A percentile compares a stretch with the other conserved stretches of the same genome.
Conservation (phyloP, 78 protist species). For the Dictyostelium brefeldianum region DNA sequence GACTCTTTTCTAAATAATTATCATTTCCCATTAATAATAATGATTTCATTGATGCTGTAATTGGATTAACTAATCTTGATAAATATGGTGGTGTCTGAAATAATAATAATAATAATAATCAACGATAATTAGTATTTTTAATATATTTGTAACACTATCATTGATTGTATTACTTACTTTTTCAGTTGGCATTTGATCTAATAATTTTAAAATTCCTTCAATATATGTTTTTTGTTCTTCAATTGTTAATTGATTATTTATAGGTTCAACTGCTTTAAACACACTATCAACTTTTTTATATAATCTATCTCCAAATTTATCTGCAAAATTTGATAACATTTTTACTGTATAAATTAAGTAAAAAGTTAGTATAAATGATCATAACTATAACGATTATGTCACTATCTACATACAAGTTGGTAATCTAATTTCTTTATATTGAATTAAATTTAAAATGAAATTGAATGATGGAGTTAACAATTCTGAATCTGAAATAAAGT, state of each 20-base stretch:
- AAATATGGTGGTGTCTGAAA: slow-evolving; percentile 4
- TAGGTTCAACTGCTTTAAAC: background rate
- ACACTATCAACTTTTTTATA: slow-evolving; percentile 19
- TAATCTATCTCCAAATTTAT: slow-evolving; percentile 49
- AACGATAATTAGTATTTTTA: background rate
- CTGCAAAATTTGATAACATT: slow-evolving; percentile 16
- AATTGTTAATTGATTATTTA: background rate
- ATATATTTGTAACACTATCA: no score
- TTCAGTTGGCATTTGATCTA: background rate
- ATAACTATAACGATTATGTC: background rate
- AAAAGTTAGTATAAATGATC: background rate
- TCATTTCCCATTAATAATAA: background rate
- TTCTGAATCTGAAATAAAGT: background rate
- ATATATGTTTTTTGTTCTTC: slow-evolving; percentile 27
- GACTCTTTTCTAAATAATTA: slow-evolving; percentile 35
- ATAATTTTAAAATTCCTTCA: slow-evolving; percentile 30
- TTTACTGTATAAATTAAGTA: slow-evolving; percentile 21
- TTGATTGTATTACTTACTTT: no score
- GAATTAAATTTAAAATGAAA: slow-evolving; percentile 28
- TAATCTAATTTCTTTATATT: slow-evolving; percentile 17
- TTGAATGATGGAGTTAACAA: slow-evolving; percentile 12
- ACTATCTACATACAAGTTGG: slow-evolving; percentile 30
- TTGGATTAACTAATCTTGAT: slow-evolving; percentile 31
- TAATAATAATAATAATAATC: background rate
- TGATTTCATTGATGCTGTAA: slow-evolving; percentile 4